Conservation (phyloP, 371 early-diverging fungal genomes). For the Mucor velutinosus region DNA sequence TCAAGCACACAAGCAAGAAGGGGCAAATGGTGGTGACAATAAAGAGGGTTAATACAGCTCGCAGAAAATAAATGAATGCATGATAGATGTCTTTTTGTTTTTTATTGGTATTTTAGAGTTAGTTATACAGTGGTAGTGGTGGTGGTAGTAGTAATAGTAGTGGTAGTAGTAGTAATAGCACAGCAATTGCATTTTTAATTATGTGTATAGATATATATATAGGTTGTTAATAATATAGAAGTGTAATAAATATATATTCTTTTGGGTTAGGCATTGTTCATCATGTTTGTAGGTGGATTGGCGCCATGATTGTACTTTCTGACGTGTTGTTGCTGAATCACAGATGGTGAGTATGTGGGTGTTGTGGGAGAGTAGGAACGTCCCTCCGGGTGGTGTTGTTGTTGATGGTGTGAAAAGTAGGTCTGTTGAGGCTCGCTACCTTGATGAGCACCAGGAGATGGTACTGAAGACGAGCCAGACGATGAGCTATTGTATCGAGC, state of each 20-base stretch:
- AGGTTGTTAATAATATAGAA: not conserved
- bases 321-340: not conserved
- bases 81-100: no score
- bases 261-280: conserved; percentile 8
- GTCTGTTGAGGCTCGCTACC: conserved; percentile 9
- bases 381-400: not conserved
- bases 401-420: conserved; percentile 3
- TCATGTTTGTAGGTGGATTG: conserved; percentile 7
- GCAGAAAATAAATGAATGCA: no score
- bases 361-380: conserved; percentile 18
- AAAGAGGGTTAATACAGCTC: not conserved
- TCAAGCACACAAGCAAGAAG: not conserved
- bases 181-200: not conserved
- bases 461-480: conserved; percentile 25
- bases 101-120: not conserved
- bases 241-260: conserved; percentile 9
- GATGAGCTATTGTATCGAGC: conserved; percentile 27
- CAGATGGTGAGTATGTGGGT: conserved; percentile 8
- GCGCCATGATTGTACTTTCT: conserved; percentile 16
- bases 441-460: conserved; percentile 20
- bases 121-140: not conserved
- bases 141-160: no score
- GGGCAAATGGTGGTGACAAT: not conserved
- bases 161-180: no score
- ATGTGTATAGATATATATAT: not conserved